Percentiles rank a stretch among this genome's conserved stretches.
Evolutionary conservation across 345 rosid species (phyloP).

Genomic region (Lagerstroemia speciosa): DNA sequence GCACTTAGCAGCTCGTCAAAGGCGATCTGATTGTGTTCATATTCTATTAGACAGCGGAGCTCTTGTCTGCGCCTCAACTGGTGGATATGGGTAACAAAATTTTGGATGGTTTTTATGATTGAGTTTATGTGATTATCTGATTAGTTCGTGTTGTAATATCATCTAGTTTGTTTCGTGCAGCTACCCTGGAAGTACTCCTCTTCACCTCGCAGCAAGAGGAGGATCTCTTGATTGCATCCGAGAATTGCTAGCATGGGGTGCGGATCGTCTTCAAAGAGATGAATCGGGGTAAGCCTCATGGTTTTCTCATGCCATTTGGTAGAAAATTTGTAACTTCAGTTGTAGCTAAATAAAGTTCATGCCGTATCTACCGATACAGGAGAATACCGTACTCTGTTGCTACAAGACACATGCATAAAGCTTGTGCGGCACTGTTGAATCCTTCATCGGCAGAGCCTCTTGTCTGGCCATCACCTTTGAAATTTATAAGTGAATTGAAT

Average conservation of each 20-base stretch:
- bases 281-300: constrained; percentile 56
- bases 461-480: constrained; percentile 96
- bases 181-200: constrained; percentile 88
- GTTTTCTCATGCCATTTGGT: background rate
- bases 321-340: background rate
- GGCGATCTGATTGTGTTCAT: constrained; percentile 78
- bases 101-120: background rate
- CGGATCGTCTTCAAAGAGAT: constrained; percentile 94
- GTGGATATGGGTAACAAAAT: constrained; percentile 83
- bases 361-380: constrained; percentile 30
- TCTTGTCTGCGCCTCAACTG: constrained; percentile 90
- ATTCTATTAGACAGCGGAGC: constrained; percentile 77
- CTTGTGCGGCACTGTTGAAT: constrained; percentile 82
- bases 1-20: constrained; percentile 91
- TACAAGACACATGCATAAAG: constrained; percentile 59
- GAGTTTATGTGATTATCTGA: background rate
- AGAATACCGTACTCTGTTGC: constrained; percentile 88
- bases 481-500: constrained; percentile 88
- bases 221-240: constrained; percentile 94
- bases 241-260: constrained; percentile 91
- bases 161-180: constrained; percentile 29
- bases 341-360: no score
- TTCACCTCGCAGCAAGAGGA: constrained; percentile 96
- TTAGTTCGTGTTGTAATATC: background rate
- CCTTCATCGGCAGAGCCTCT: constrained; percentile 94